Base-by-base conservation (phyloP, 371 early-diverging fungal genomes). In the Cokeromyces recurvatus region DNA sequence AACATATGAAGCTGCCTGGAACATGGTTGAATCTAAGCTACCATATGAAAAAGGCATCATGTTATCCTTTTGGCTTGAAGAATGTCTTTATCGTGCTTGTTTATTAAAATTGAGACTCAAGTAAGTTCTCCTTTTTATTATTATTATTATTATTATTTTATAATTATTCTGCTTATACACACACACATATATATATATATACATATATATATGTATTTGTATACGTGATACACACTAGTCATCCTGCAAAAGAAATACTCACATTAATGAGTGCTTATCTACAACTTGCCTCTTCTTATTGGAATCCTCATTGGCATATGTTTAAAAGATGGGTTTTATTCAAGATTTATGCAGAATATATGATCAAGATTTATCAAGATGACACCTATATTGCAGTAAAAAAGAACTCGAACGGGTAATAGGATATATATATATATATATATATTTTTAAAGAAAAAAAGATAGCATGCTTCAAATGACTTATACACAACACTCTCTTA, bases 51-150 rank as follows among this genome's bases (percentile, higher is more conserved):
- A 64, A 41, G 46, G 64, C 21, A 74, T 78, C 11, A 78, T 82
- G 57, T 55, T 81, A 32, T 62, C 66, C 11, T 68, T 71, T 48
- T 87, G 88, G 88, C 58, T 78, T 8, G 86, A 87, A 49, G 79
- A 81, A 39, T 81, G 82, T 15, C 65, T 87, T 36, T 86, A 85
- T 49, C 78, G 81, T 22, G 72, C 70, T 3, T 59, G 73, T 4
- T 53, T 85, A 38, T 45, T 84, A 34, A 68, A 71, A 32, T 25
- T 83, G 40, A 67, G 72, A 24, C 51, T 66, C 15, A 59, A 71
- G 81, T 77, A 73, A 58, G 66, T 46, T 10, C 10, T 20, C 3
- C n/a, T n/a, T n/a, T n/a, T n/a, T n/a, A n/a, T n/a, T n/a, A n/a
- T n/a, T n/a, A n/a, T n/a, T n/a, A n/a, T n/a, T n/a, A n/a, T n/a